phyloP scores from a whole-genome alignment of 2,329 filamentous ascomycete species.

The Alternaria sp. region DNA sequence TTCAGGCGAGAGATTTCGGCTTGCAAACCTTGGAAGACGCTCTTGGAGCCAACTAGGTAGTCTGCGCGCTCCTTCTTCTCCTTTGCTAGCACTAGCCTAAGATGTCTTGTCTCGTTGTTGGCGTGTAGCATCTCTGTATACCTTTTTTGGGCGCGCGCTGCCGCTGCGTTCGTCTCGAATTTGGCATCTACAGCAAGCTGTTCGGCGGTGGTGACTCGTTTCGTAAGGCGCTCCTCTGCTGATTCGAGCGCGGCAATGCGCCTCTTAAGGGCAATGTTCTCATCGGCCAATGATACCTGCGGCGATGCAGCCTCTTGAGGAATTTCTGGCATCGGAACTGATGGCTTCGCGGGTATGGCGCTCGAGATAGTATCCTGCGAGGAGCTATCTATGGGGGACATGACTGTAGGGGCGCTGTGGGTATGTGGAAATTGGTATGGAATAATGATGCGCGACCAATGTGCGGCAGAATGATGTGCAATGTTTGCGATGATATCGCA shows the following conservation, averaged over 20 bases:
- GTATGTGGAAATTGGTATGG: not conserved
- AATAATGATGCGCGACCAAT: not conserved
- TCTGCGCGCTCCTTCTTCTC: not conserved
- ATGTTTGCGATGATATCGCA: not conserved
- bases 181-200: not conserved
- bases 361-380: not conserved
- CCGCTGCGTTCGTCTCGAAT: conserved; percentile 2
- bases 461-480: not conserved
- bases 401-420: not conserved
- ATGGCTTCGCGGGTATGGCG: not conserved
- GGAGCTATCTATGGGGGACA: not conserved
- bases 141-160: conserved; percentile 7
- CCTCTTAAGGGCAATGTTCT: conserved; percentile 1
- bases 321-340: not conserved
- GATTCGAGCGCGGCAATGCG: conserved; percentile 1
- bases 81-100: not conserved
- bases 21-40: not conserved
- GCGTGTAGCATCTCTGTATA: conserved; percentile 17
- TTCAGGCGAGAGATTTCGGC: not conserved
- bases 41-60: not conserved
- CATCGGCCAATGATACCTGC: not conserved
- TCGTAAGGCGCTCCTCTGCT: not conserved
- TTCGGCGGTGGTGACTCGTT: not conserved
- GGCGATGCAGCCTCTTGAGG: not conserved
- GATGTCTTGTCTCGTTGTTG: conserved; percentile 9